Conservation (phyloP, 2,329 filamentous ascomycete genomes). For the Trichophyton rubrum region DNA sequence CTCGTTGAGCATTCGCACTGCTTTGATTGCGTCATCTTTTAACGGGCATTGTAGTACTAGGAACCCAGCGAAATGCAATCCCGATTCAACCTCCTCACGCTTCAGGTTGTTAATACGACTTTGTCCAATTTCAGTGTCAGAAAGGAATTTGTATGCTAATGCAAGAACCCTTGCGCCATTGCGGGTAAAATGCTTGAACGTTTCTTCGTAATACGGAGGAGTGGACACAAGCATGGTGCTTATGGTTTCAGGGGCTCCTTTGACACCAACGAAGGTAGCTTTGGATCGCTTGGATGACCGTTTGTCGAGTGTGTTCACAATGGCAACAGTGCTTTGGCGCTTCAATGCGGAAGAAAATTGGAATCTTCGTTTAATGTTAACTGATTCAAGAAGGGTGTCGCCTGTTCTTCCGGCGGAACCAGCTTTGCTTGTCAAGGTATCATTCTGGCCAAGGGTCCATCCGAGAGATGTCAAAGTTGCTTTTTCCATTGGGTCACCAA, state of each 20-base stretch:
- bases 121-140: slow-evolving; percentile 70
- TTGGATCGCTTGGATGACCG: slow-evolving; percentile 63
- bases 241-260: slow-evolving; percentile 95
- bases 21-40: slow-evolving; percentile 89
- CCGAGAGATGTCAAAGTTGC: slow-evolving; percentile 80
- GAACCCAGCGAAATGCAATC: slow-evolving; percentile 84
- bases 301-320: slow-evolving; percentile 58
- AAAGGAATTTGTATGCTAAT: slow-evolving; percentile 85
- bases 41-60: slow-evolving; percentile 88
- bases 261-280: slow-evolving; percentile 87
- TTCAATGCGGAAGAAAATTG: slow-evolving; percentile 96
- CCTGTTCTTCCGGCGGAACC: slow-evolving; percentile 30
- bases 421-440: slow-evolving; percentile 60
- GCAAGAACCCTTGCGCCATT: slow-evolving; percentile 90
- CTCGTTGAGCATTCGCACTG: slow-evolving; percentile 94
- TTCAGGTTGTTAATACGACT: slow-evolving; percentile 85
- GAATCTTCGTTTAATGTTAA: slow-evolving; percentile 93
- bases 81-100: slow-evolving; percentile 78
- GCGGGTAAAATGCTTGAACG: slow-evolving; percentile 93
- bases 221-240: slow-evolving; percentile 75
- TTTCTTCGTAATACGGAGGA: slow-evolving; percentile 87
- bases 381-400: slow-evolving; percentile 49
- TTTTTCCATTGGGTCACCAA: slow-evolving; percentile 98
- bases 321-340: slow-evolving; percentile 87
- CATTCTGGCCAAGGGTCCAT: slow-evolving; percentile 84